Evolutionary conservation across 495 filamentous ascomycete species (phyloP).

Genomic region (Xylaria palmicola): DNA sequence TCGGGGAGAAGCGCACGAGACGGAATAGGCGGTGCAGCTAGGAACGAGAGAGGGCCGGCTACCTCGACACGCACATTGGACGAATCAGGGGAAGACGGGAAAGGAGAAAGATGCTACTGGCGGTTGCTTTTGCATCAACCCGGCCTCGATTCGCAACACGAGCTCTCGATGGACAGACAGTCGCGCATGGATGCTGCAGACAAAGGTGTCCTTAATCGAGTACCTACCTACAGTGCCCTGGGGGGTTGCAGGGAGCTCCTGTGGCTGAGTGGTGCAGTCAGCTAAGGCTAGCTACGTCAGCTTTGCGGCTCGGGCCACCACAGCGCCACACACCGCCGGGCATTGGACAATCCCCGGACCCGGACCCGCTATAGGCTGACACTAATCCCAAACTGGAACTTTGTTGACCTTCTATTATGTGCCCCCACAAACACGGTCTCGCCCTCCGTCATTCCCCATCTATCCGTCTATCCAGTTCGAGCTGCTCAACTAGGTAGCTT

Average conservation of each 20-base stretch:
- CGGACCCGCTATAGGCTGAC: neutral
- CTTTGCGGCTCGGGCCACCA: neutral
- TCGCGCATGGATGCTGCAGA: constrained; percentile 1
- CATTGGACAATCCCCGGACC: neutral
- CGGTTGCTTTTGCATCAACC: constrained; percentile 7
- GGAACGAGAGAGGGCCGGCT: neutral
- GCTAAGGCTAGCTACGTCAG: neutral
- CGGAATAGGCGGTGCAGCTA: neutral
- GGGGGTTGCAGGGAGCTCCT: neutral
- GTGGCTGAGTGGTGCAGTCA: neutral
- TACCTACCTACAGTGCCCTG: neutral
- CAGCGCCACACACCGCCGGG: neutral
- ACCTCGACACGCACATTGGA: constrained; percentile 9
- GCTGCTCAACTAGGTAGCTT: neutral
- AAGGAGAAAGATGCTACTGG: neutral
- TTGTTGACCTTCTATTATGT: constrained; percentile 30
- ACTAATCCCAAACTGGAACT: constrained; percentile 28
- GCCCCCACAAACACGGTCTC: constrained; percentile 22
- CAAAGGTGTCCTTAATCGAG: constrained; percentile 35
- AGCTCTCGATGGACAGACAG: neutral
- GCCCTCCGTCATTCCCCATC: constrained; percentile 12
- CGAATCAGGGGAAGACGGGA: neutral
- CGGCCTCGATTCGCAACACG: constrained; percentile 3
- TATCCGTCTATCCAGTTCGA: neutral
- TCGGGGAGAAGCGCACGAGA: neutral